phyloP scores from a whole-genome alignment of 2,329 filamentous ascomycete species.

The Plenodomus lindquistii region DNA sequence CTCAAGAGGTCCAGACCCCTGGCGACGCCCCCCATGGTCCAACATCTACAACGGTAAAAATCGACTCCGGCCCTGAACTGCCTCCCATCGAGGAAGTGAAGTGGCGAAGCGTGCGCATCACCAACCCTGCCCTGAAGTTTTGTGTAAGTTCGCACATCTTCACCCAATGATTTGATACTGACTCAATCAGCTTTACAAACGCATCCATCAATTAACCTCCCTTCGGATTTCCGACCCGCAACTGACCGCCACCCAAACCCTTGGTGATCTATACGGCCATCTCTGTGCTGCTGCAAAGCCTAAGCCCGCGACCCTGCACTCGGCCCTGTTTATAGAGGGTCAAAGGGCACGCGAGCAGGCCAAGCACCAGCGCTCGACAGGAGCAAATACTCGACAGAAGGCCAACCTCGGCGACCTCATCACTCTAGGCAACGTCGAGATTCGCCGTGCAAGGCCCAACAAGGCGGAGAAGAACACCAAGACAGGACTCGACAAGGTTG shows the following conservation, averaged over 20 bases:
- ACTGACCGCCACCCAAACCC: slow-evolving; percentile 51
- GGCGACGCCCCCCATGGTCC: neutral
- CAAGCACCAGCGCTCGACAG: slow-evolving; percentile 5
- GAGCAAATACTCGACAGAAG: slow-evolving; percentile 4
- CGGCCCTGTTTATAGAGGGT: slow-evolving; percentile 54
- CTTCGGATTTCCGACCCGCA: slow-evolving; percentile 72
- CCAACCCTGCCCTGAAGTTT: slow-evolving; percentile 37
- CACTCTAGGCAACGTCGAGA: slow-evolving; percentile 64
- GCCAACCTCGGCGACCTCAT: slow-evolving; percentile 31
- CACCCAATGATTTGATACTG: no score
- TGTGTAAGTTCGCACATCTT: slow-evolving; percentile 35
- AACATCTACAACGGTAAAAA: neutral
- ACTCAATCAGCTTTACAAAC: slow-evolving; percentile 70
- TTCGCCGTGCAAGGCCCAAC: slow-evolving; percentile 68
- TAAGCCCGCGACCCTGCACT: slow-evolving; percentile 61
- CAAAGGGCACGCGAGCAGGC: slow-evolving; percentile 21
- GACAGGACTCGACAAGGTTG: slow-evolving; percentile 78
- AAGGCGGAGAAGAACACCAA: slow-evolving; percentile 72
- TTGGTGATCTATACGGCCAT: slow-evolving; percentile 44
- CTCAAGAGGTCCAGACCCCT: neutral
- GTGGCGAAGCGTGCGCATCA: slow-evolving; percentile 34
- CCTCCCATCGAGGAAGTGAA: slow-evolving; percentile 13
- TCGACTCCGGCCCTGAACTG: neutral
- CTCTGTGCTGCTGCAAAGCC: slow-evolving; percentile 42
- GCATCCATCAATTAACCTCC: slow-evolving; percentile 79